A percentile compares a stretch with the other conserved stretches of the same genome.
phyloP scores from a whole-genome alignment of 2,329 filamentous ascomycete species.

The Exophiala sideris region DNA sequence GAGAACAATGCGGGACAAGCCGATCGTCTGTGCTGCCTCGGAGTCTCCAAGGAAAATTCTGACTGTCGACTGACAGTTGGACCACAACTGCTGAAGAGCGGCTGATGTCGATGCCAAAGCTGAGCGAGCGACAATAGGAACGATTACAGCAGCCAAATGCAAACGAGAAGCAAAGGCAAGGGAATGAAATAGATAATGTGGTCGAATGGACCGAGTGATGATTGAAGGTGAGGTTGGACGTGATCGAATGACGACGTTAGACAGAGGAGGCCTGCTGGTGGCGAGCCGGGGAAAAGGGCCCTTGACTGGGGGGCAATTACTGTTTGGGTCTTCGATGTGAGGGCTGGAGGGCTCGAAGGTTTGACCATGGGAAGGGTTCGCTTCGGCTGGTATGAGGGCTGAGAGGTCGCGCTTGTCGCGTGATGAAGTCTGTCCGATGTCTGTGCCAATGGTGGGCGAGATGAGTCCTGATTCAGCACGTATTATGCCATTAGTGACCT shows the following conservation, averaged over 20 bases:
- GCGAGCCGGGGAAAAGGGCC: conserved; percentile 11
- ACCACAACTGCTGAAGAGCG: neutral
- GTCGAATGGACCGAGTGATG: conserved; percentile 15
- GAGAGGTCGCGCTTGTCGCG: conserved; percentile 7
- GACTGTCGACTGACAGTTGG: neutral
- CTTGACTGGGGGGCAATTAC: neutral
- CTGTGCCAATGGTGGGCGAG: conserved; percentile 1
- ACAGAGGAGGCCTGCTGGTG: conserved; percentile 16
- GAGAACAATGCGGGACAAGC: conserved; percentile 7
- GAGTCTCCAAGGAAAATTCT: conserved; percentile 4
- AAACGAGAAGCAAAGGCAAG: neutral
- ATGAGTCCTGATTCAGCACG: conserved; percentile 4
- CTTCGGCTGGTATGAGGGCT: neutral
- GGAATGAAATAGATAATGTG: conserved; percentile 19
- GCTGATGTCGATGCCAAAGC: conserved; percentile 1
- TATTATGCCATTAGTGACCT: conserved; percentile 2
- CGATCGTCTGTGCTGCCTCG: conserved; percentile 16
- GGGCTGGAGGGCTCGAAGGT: neutral
- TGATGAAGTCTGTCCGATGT: conserved; percentile 2
- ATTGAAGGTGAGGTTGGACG: conserved; percentile 8
- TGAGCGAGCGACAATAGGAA: conserved; percentile 23
- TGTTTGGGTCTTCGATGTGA: neutral
- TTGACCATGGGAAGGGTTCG: neutral
- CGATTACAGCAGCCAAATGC: conserved; percentile 21
- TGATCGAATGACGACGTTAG: conserved; percentile 24